These are phyloP conservation scores for Phytophthora pseudosyringae DNA, from an alignment of 352 stramenopile genomes.

Conservation along the genomic window DNA sequence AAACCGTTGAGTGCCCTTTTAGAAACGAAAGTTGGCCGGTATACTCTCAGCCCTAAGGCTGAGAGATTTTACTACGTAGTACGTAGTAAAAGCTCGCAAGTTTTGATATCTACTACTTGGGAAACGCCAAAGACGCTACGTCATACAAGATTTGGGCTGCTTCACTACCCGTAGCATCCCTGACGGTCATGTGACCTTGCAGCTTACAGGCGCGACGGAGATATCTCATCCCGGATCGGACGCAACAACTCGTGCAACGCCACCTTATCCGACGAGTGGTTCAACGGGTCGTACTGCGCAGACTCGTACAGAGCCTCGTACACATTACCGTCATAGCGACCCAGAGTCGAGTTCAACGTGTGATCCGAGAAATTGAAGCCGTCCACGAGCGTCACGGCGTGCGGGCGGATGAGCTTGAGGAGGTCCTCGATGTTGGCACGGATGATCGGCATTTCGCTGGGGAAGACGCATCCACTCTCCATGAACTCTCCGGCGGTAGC, in stretches of 20 bases:
- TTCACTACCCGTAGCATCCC: no score
- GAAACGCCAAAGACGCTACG: no score
- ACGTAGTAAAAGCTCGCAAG: no score
- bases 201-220: no score
- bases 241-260: constrained; percentile 65
- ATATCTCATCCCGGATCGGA: constrained; percentile 70
- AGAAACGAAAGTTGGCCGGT: no score
- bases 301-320: constrained; percentile 76
- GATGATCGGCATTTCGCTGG: constrained; percentile 53
- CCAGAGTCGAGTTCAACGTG: constrained; percentile 74
- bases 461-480: constrained; percentile 58
- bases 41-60: no score
- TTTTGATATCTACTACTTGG: no score
- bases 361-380: constrained; percentile 85
- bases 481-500: constrained; percentile 66
- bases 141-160: no score
- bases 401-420: constrained; percentile 55
- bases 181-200: no score
- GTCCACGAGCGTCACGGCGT: constrained; percentile 80
- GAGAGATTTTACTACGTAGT: no score
- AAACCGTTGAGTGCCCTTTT: no score
- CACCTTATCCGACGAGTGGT: constrained; percentile 65
- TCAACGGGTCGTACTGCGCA: constrained; percentile 68
- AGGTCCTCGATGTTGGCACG: constrained; percentile 59
- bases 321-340: constrained; percentile 74